Conservation (phyloP, 2,329 filamentous ascomycete genomes). For the Ophiostoma sp. region DNA sequence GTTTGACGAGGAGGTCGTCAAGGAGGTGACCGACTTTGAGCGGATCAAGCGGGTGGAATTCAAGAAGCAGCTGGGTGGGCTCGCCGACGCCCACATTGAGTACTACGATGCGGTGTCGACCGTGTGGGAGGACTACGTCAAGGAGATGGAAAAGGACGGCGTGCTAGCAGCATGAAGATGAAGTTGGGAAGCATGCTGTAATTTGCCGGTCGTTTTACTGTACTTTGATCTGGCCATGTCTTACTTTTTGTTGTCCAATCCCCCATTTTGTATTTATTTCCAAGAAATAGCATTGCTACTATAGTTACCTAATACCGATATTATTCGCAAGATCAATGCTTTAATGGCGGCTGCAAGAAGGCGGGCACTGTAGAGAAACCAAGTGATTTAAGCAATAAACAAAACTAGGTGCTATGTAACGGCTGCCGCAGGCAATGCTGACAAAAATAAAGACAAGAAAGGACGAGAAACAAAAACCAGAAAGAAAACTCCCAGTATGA, state of each 20-base stretch:
- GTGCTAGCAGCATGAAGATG: slow-evolving; percentile 29
- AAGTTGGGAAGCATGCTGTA: not conserved
- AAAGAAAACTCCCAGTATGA: slow-evolving; percentile 1
- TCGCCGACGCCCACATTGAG: slow-evolving; percentile 78
- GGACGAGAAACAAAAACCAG: not conserved
- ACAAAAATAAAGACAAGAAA: not conserved
- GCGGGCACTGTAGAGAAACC: not conserved
- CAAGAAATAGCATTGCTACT: not conserved
- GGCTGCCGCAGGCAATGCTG: not conserved
- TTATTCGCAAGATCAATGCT: not conserved
- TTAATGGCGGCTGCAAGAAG: not conserved
- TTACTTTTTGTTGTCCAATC: not conserved
- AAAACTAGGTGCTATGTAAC: not conserved
- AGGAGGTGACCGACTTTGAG: slow-evolving; percentile 90
- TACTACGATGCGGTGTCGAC: slow-evolving; percentile 78
- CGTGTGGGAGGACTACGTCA: slow-evolving; percentile 86
- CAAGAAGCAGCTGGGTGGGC: slow-evolving; percentile 72
- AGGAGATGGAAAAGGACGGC: slow-evolving; percentile 73
- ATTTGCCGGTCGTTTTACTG: not conserved
- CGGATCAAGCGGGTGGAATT: slow-evolving; percentile 94
- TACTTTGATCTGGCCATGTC: not conserved
- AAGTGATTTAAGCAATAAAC: not conserved
- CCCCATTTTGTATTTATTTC: slow-evolving; percentile 6
- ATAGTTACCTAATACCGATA: not conserved
- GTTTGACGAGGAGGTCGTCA: slow-evolving; percentile 93